Conservation (phyloP, 768 basidiomycete species). For the Suillus weaverae region DNA sequence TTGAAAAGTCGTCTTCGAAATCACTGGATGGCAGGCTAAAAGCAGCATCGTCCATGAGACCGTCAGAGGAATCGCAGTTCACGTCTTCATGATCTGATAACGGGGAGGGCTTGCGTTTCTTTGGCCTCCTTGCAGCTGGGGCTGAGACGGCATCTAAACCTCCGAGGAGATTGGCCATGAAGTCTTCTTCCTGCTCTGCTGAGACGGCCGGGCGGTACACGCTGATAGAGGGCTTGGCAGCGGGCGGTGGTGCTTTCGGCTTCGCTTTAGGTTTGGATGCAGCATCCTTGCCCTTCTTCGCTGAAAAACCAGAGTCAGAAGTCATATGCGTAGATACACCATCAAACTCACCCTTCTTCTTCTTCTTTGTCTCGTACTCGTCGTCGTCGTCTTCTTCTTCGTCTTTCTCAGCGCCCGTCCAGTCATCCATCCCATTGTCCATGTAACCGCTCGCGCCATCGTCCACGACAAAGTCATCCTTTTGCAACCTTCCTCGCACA, state of each 20-base stretch:
- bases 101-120: constrained; percentile 71
- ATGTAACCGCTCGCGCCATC: constrained; percentile 90
- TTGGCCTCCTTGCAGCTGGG: constrained; percentile 37
- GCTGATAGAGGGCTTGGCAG: constrained; percentile 60
- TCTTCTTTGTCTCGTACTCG: constrained; percentile 33
- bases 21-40: constrained; percentile 42
- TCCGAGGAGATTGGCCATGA: constrained; percentile 82
- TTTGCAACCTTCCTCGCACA: constrained; percentile 77
- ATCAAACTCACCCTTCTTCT: constrained; percentile 37
- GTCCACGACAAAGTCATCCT: constrained; percentile 94
- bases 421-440: constrained; percentile 97
- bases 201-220: constrained; percentile 80
- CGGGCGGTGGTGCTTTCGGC: constrained; percentile 49
- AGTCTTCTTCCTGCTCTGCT: constrained; percentile 81
- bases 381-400: constrained; percentile 52
- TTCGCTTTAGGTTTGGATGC: constrained; percentile 39
- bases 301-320: constrained; percentile 19
- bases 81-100: constrained; percentile 38
- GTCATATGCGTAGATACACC: neutral
- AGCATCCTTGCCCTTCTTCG: constrained; percentile 22
- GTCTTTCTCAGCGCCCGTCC: constrained; percentile 60
- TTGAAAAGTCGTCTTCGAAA: constrained; percentile 48
- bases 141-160: constrained; percentile 57
- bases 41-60: constrained; percentile 22
- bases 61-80: constrained; percentile 30